Evolutionary conservation across 148 eudicot species (phyloP).

Genomic region (Limonium bicolor): DNA sequence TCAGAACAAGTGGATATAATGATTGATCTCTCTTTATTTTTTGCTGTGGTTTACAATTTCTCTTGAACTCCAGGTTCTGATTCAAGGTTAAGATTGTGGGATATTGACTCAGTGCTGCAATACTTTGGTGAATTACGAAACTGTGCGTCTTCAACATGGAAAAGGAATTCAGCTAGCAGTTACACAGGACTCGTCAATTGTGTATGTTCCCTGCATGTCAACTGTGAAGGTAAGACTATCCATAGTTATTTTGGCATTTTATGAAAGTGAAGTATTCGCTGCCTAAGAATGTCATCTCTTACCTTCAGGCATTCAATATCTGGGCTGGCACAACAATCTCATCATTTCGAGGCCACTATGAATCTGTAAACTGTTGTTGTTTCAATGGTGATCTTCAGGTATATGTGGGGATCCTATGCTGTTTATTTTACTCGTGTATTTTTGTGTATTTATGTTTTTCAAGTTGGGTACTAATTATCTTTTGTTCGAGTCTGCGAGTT

Average conservation of each 20-base stretch:
- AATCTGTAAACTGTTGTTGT: constrained; percentile 77
- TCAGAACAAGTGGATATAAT: not conserved
- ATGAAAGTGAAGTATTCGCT: not conserved
- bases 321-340: constrained; percentile 64
- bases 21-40: not conserved
- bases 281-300: constrained; percentile 1
- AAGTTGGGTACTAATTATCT: not conserved
- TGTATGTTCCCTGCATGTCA: constrained; percentile 89
- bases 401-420: not conserved
- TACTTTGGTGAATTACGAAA: constrained; percentile 84
- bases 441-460: not conserved
- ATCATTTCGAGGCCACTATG: constrained; percentile 78
- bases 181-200: constrained; percentile 59
- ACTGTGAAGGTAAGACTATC: constrained; percentile 42
- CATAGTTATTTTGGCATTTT: no score
- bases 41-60: not conserved
- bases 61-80: constrained; percentile 63
- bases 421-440: not conserved
- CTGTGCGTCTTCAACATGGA: constrained; percentile 61
- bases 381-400: constrained; percentile 73
- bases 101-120: constrained; percentile 84
- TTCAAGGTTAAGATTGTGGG: constrained; percentile 94
- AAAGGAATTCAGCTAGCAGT: constrained; percentile 70
- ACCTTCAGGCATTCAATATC: constrained; percentile 59
- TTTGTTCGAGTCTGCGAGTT: no score